These are phyloP conservation scores for Linaria vulgaris DNA, from an alignment of 257 asterid genomes.

Conservation along the genomic window DNA sequence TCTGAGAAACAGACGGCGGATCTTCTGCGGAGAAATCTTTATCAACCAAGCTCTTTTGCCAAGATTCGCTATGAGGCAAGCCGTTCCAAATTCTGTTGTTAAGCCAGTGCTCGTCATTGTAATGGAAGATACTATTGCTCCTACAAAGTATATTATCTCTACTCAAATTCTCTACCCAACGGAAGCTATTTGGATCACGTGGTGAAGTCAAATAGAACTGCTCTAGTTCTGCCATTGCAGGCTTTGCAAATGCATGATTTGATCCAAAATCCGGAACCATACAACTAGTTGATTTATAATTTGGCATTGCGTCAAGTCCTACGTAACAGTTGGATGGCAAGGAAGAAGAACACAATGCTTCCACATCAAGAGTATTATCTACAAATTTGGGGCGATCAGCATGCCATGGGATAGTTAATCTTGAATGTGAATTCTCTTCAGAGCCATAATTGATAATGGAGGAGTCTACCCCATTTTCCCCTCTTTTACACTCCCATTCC, in stretches of 20 bases:
- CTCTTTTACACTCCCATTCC: slow-evolving; percentile 40
- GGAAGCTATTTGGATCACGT: slow-evolving; percentile 28
- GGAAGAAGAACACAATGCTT: slow-evolving; percentile 31
- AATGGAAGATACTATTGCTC: slow-evolving; percentile 25
- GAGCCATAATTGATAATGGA: slow-evolving; percentile 18
- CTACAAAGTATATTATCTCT: slow-evolving; percentile 22
- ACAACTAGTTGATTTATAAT: slow-evolving; percentile 25
- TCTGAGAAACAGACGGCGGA: slow-evolving; percentile 25
- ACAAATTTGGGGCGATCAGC: slow-evolving; percentile 32
- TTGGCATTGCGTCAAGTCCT: slow-evolving; percentile 30
- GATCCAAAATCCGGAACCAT: slow-evolving; percentile 32
- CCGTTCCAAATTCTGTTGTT: slow-evolving; percentile 24
- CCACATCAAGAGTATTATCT: slow-evolving; percentile 29
- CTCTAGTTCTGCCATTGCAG: slow-evolving; percentile 30
- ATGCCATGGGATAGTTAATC: slow-evolving; percentile 35
- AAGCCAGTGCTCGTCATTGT: slow-evolving; percentile 31
- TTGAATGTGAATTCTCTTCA: slow-evolving; percentile 22
- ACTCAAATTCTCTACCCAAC: slow-evolving; percentile 33
- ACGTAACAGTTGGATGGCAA: slow-evolving; percentile 28
- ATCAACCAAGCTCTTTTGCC: slow-evolving; percentile 38
- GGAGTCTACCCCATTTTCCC: slow-evolving; percentile 29
- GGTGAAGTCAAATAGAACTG: slow-evolving; percentile 37
- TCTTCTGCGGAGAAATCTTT: slow-evolving; percentile 31
- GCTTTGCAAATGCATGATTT: slow-evolving; percentile 30
- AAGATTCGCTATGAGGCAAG: slow-evolving; percentile 27